These are phyloP conservation scores for Camelina sativa DNA, from an alignment of 345 rosid genomes.

Conservation along the genomic window DNA sequence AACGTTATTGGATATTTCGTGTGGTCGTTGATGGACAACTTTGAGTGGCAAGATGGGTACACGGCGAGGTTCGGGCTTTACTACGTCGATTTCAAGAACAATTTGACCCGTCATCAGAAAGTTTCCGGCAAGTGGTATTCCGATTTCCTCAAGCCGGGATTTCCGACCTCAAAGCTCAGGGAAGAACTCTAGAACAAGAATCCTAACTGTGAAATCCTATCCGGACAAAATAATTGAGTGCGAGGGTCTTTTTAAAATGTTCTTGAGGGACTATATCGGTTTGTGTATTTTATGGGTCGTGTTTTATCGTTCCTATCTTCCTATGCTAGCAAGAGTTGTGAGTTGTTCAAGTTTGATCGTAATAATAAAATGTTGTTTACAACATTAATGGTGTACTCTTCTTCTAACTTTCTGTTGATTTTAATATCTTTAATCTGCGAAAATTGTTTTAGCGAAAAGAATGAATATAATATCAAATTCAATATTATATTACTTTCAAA, in stretches of 20 bases:
- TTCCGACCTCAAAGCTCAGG: slow-evolving; percentile 17
- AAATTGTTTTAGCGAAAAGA: background rate
- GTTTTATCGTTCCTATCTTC: slow-evolving; percentile 6
- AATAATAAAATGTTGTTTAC: slow-evolving; percentile 22
- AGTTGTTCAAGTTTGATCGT: background rate
- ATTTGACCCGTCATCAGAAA: slow-evolving; percentile 41
- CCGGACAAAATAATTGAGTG: background rate
- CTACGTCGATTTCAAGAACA: slow-evolving; percentile 38
- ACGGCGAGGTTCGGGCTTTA: slow-evolving; percentile 44
- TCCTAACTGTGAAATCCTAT: slow-evolving; percentile 2
- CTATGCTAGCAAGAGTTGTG: slow-evolving; percentile 21
- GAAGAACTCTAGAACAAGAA: slow-evolving; percentile 41
- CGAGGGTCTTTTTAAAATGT: slow-evolving; percentile 13
- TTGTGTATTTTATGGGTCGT: background rate
- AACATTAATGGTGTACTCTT: background rate
- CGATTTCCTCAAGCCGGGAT: slow-evolving; percentile 36
- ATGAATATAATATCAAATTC: background rate
- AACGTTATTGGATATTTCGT: slow-evolving; percentile 44
- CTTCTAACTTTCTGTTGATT: background rate
- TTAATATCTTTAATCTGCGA: background rate
- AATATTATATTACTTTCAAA: background rate
- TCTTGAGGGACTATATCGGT: background rate
- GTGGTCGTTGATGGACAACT: slow-evolving; percentile 47
- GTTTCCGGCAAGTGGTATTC: slow-evolving; percentile 42
- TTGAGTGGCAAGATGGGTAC: slow-evolving; percentile 49